Base-by-base conservation (phyloP, 106 monocot species). In the Amphibolis antarctica region DNA sequence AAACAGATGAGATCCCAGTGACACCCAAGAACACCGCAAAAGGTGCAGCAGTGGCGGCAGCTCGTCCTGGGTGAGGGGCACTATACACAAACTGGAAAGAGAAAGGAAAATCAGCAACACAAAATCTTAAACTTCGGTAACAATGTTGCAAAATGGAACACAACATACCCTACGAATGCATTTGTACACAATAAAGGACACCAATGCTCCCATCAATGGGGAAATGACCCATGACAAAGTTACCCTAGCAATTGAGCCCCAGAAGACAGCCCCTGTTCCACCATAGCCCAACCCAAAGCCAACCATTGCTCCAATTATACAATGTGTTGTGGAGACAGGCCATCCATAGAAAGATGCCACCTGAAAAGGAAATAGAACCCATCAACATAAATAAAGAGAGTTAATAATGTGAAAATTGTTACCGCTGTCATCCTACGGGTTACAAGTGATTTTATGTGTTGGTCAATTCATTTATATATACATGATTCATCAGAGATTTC, bases 311-410 rank as follows among this genome's bases (percentile, higher is more conserved):
- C 96, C 96, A 4, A 96, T 84, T 63, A 96, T 96, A 69, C 96
- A 96, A 50, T 96, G 96, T 28, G 96, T 96, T 12, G 96, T 96
- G 49, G 96, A 96, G 54, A 96, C 96, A 46, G 96, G 96, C 96
- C 86, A 96, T 53, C 96, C 96, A 53, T 78, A 96, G 56, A 82
- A 96, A 19, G 96, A 96, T 62, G 96, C 86, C 25, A 96, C 90
- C 96, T 96, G 77, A 48, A 36, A 67, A 67, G n/a, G 42, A 24
- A 4, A 4, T 36, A 36, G 36, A 36, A 36, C 4, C 7, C 36
- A 36, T 36, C 36, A 36, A 36, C 36, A 36, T 36, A 36, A 36
- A 4, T 36, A 36, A 7, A 36, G 2, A 36, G 36, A 36, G 36
- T 36, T 4, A 36, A 36, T 36, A 36, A 36, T 36, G 36, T 36